Conservation (phyloP, 148 eudicot species). For the Dysphania ambrosioides region DNA sequence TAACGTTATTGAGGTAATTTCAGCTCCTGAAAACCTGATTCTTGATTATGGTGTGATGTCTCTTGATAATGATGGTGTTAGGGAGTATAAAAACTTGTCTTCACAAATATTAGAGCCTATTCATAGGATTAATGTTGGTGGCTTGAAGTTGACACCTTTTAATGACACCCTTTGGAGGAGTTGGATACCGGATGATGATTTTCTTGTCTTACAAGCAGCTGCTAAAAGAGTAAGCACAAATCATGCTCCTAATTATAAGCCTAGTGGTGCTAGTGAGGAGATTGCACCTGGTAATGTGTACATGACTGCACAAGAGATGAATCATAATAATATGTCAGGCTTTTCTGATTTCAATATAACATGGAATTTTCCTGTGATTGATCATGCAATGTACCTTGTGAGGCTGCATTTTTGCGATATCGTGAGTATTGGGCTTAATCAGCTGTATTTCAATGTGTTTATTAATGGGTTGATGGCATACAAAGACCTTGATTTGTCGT, state of each 20-base stretch:
- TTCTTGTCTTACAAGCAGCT: slow-evolving; percentile 57
- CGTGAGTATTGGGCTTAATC: slow-evolving; percentile 54
- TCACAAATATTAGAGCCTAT: slow-evolving; percentile 54
- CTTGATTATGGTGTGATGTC: slow-evolving; percentile 48
- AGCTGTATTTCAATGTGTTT: slow-evolving; percentile 74
- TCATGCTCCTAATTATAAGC: slow-evolving; percentile 47
- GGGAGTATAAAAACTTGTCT: slow-evolving; percentile 51
- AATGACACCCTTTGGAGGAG: slow-evolving; percentile 95
- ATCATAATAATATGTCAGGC: slow-evolving; percentile 39
- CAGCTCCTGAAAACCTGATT: slow-evolving; percentile 67
- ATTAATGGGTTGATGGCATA: slow-evolving; percentile 61
- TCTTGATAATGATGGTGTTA: slow-evolving; percentile 38
- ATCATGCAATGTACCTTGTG: slow-evolving; percentile 46
- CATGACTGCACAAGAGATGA: slow-evolving; percentile 90
- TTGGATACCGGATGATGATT: slow-evolving; percentile 89
- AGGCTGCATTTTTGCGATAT: slow-evolving; percentile 81
- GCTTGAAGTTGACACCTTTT: slow-evolving; percentile 66
- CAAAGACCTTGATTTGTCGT: slow-evolving; percentile 76
- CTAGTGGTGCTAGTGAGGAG: slow-evolving; percentile 60
- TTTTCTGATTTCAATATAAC: slow-evolving; percentile 57
- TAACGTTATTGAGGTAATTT: slow-evolving; percentile 80
- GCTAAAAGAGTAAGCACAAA: slow-evolving; percentile 49
- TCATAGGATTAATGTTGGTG: slow-evolving; percentile 92
- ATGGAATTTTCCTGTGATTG: slow-evolving; percentile 70
- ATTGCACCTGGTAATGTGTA: slow-evolving; percentile 78